Evolutionary conservation across 1,139 yeast genomes (phyloP), one percentile per base, ranked within the genome.

Genomic region (Suhomyces taliae): DNA sequence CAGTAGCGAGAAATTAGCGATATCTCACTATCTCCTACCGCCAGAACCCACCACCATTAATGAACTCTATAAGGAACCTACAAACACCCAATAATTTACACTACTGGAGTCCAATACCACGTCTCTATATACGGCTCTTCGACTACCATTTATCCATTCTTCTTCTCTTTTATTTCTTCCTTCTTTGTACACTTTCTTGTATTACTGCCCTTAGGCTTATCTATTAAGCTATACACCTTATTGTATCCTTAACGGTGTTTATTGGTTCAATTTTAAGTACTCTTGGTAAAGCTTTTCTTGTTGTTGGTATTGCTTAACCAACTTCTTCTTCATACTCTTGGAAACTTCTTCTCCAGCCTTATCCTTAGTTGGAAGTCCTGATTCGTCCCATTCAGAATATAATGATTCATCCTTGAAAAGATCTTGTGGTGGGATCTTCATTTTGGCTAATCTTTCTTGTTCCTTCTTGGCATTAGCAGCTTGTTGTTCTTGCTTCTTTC

Each of bases 231-330:
- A 19, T 19, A 14, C 15, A 14, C 15, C 15, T 19, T 19, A 19
- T 19, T 19, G 24, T 19, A 29, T 29, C 32, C n/a, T 29, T 11
- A 9, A 9, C 32, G n/a, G 32, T 11, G 11, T 11, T 29, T 29
- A 29, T 29, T 29, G 32, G 29, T 26, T 36, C 27, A 45, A 39
- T 36, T 41, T 41, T 55, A 70, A 61, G 53, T 81, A 89, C 60
- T 87, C 90, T 35, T 84, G 82, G 63, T 90, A 82, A 38, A 91
- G 76, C 71, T 90, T 90, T 62, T 83, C 84, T 66, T 93, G 99
- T 47, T 79, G 85, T 48, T 85, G 89, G 66, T 81, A 82, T 61
- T 79, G 87, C 69, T 93, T 93, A 51, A 74, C 67, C 55, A 91
- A 74, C 69, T 91, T 91, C 78, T 93, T 93, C 52, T 75, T 75